phyloP scores from a whole-genome alignment of 306 rosid genomes.

The Rosa chinensis region DNA sequence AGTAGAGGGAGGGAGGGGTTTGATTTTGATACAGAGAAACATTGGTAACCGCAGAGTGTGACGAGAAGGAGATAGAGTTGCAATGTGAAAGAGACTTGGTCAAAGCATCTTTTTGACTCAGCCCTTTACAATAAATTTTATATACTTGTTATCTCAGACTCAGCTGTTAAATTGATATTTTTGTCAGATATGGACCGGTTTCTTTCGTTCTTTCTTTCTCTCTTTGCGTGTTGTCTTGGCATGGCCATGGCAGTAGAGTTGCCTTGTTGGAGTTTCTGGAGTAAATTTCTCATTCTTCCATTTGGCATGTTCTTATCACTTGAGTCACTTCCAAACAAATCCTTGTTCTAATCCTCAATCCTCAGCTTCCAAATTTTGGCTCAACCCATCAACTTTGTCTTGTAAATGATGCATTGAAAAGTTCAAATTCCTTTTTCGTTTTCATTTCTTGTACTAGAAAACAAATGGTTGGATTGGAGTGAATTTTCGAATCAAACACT shows the following conservation, averaged over 20 bases:
- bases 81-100: constrained; percentile 14
- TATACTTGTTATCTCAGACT: neutral
- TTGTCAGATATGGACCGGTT: neutral
- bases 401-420: neutral
- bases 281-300: constrained; percentile 19
- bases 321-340: constrained; percentile 16
- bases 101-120: constrained; percentile 29
- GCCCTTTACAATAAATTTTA: neutral
- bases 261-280: constrained; percentile 3
- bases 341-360: neutral
- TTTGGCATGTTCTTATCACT: constrained; percentile 13
- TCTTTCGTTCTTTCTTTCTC: neutral
- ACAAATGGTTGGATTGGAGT: neutral
- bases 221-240: neutral
- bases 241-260: neutral
- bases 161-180: neutral
- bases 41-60: neutral
- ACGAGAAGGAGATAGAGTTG: neutral
- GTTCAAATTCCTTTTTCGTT: neutral
- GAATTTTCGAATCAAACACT: neutral
- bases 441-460: neutral
- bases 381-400: neutral
- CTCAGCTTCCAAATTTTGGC: constrained; percentile 8
- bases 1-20: neutral
- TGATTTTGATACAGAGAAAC: neutral